phyloP scores from a whole-genome alignment of 1,284 basidiomycete species.

The Vanrija humicola region DNA sequence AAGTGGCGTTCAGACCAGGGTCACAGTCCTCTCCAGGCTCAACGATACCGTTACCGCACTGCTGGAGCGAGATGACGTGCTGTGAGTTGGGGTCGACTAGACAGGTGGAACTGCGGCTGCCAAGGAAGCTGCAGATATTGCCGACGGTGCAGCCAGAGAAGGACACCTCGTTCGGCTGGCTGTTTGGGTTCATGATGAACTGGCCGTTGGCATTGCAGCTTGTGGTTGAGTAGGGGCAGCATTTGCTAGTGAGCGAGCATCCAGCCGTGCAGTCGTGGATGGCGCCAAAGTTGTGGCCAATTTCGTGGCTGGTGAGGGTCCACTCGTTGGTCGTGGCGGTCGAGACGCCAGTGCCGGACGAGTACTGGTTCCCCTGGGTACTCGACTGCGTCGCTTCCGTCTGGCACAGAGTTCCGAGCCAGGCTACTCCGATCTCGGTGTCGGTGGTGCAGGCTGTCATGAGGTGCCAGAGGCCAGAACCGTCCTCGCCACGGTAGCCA shows the following conservation, averaged over 20 bases:
- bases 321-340: slow-evolving; percentile 60
- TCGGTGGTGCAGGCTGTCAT: slow-evolving; percentile 57
- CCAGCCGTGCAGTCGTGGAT: slow-evolving; percentile 66
- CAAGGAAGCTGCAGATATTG: slow-evolving; percentile 66
- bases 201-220: slow-evolving; percentile 63
- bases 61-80: slow-evolving; percentile 41
- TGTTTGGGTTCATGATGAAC: slow-evolving; percentile 79
- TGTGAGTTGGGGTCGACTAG: slow-evolving; percentile 7
- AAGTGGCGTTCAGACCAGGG: slow-evolving; percentile 63
- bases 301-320: slow-evolving; percentile 81
- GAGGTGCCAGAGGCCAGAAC: slow-evolving; percentile 80
- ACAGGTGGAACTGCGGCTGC: not conserved
- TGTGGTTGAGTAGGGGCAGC: slow-evolving; percentile 65
- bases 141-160: slow-evolving; percentile 81
- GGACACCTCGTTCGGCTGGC: slow-evolving; percentile 59
- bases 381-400: slow-evolving; percentile 52
- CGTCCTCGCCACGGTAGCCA: slow-evolving; percentile 62
- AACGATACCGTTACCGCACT: slow-evolving; percentile 51
- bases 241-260: slow-evolving; percentile 57
- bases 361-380: slow-evolving; percentile 50
- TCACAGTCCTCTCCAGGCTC: slow-evolving; percentile 78
- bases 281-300: slow-evolving; percentile 70
- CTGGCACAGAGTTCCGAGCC: slow-evolving; percentile 75
- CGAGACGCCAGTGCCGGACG: slow-evolving; percentile 80
- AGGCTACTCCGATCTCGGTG: slow-evolving; percentile 80